Base-by-base conservation (phyloP, 768 basidiomycete genomes). In the Trametopsis cervina region DNA sequence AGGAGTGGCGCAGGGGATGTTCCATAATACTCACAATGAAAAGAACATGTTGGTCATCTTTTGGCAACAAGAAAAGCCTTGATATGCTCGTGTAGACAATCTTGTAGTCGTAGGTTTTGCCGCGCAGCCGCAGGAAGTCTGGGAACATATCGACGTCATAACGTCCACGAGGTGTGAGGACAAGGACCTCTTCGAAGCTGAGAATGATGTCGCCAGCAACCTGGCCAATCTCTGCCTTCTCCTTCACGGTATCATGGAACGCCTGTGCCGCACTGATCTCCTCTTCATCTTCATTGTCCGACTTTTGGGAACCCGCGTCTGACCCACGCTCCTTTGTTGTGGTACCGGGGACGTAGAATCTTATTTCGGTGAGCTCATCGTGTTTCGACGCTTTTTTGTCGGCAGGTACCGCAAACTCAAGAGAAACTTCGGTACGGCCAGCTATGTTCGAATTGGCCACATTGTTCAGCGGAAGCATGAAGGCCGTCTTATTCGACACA, bases 71-170 rank as follows among this genome's bases (percentile, higher is more conserved):
- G 75, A 98, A 99, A 7, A 98, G 69, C 49, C 80, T 77, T 20
- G 88, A 83, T 56, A 99, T 90, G 53, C 85, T 87, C 29, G 78
- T 75, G 67, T 94, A 96, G 20, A 89, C 74, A 49, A 99, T 90
- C 68, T 97, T 93, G 76, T 99, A 99, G 66, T 99, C 96, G 67
- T 98, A 98, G 1, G 94, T 97, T 69, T 97, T 96, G 44, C 96
- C 96, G n/a, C 93, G 85, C 25, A 98, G 69, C 37, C 96, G 84
- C 61, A 99, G 66, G 71, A 93, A 98, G 45, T 89, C 89, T 21
- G 83, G 83, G 74, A 90, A 97, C 87, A 99, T 92, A 69, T 98
- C 96, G 69, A 99, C 85, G 59, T 97, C 94, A 65, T 94, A 96
- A 46, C 92, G 84, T 45, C 95, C 94, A 74, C 95, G 83, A 51